Percentiles rank a stretch among this genome's conserved stretches.
Conservation (phyloP, 2,329 filamentous ascomycete genomes). For the Trichophaea hybrida region DNA sequence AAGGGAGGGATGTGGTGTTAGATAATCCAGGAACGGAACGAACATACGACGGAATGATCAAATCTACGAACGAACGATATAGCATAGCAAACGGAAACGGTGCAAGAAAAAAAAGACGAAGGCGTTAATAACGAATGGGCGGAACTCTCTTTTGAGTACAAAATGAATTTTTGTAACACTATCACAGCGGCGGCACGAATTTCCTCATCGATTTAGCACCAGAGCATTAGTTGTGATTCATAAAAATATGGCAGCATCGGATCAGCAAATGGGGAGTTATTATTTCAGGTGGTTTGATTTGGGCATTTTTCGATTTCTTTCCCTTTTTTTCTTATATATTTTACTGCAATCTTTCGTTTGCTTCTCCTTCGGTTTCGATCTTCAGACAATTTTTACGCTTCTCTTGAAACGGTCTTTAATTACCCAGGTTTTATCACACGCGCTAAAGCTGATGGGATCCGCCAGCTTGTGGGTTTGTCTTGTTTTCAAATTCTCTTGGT, state of each 20-base stretch:
- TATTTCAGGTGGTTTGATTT: background rate
- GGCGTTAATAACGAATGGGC: background rate
- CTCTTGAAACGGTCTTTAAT: background rate
- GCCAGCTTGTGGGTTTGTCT: background rate
- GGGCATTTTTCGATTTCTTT: no score
- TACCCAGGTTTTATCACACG: no score
- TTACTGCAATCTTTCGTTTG: background rate
- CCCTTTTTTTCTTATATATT: no score
- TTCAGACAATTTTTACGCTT: background rate
- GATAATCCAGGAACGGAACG: background rate
- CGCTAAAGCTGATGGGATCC: background rate
- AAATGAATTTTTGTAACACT: background rate
- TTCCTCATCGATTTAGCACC: background rate
- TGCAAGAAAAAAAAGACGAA: background rate
- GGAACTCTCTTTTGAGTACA: background rate
- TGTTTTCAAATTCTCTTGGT: no score
- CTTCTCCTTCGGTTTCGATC: no score
- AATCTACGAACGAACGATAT: background rate
- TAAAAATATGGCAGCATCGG: background rate
- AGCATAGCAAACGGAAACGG: background rate
- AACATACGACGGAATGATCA: background rate
- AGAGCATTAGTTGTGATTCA: background rate
- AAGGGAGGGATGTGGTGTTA: background rate
- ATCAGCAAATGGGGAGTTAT: slow-evolving; percentile 1
- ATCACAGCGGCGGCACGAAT: background rate